Percentiles rank a stretch among this genome's conserved stretches.
Evolutionary conservation across 768 basidiomycete species (phyloP).

Genomic region (Kwoniella bestiolae): DNA sequence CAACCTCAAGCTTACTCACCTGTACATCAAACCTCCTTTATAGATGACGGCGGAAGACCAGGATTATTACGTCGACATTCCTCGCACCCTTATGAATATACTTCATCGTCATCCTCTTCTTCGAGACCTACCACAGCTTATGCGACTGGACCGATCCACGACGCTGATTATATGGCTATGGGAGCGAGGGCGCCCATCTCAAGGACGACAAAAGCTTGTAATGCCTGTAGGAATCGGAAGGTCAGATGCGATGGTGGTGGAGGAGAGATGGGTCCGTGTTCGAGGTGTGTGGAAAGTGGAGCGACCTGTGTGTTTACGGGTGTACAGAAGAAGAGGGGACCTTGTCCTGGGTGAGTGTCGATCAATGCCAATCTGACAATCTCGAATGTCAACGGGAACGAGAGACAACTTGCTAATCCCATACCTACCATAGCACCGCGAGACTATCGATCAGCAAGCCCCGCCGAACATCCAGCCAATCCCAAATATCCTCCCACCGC

Average conservation of each 20-base stretch:
- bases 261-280: slow-evolving; percentile 39
- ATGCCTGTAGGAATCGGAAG: slow-evolving; percentile 53
- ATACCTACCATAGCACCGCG: slow-evolving; percentile 14
- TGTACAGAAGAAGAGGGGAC: slow-evolving; percentile 55
- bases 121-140: slow-evolving; percentile 16
- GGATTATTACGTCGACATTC: slow-evolving; percentile 41
- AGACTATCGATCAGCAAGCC: slow-evolving; percentile 26
- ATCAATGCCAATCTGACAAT: no score
- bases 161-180: slow-evolving; percentile 22
- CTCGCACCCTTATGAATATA: slow-evolving; percentile 41
- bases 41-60: slow-evolving; percentile 12
- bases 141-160: slow-evolving; percentile 19
- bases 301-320: slow-evolving; percentile 52
- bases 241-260: slow-evolving; percentile 56
- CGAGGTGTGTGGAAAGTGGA: slow-evolving; percentile 49
- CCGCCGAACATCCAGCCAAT: slow-evolving; percentile 26
- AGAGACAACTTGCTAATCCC: no score
- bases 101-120: slow-evolving; percentile 11
- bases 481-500: slow-evolving; percentile 17
- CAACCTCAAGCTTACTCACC: slow-evolving; percentile 1
- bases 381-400: no score
- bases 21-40: neutral
- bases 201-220: slow-evolving; percentile 56
- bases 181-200: slow-evolving; percentile 51
- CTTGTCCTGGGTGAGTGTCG: slow-evolving; percentile 53